Percentiles rank a stretch among this genome's conserved stretches.
Evolutionary conservation across 106 monocot species (phyloP).

Genomic region (Hemerocallis citrina): DNA sequence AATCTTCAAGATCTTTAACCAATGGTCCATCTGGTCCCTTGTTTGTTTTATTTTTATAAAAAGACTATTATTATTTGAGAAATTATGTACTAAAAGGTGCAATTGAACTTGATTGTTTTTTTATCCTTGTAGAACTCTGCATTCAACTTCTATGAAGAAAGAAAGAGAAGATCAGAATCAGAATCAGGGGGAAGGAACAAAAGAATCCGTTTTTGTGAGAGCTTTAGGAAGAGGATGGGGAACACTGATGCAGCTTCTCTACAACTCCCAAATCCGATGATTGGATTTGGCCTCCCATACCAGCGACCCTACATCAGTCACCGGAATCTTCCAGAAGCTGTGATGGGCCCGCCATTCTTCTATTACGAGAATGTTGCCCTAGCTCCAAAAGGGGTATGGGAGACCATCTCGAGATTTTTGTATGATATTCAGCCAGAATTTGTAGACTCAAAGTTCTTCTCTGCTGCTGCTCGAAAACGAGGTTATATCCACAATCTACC

Average conservation of each 20-base stretch:
- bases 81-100: background rate
- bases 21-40: background rate
- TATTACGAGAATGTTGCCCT: slow-evolving; percentile 82
- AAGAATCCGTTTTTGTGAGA: background rate
- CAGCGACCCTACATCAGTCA: background rate
- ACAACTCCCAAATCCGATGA: slow-evolving; percentile 60
- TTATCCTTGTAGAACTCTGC: background rate
- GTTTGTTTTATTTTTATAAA: no score
- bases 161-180: background rate
- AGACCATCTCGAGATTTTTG: slow-evolving; percentile 44
- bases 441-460: slow-evolving; percentile 61
- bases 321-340: slow-evolving; percentile 47
- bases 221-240: background rate
- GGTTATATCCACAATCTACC: slow-evolving; percentile 70
- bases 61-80: no score
- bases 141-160: background rate
- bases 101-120: background rate
- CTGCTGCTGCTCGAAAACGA: slow-evolving; percentile 54
- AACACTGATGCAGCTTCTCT: background rate
- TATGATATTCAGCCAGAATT: slow-evolving; percentile 61
- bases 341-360: slow-evolving; percentile 71
- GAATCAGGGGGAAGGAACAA: background rate
- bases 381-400: slow-evolving; percentile 78
- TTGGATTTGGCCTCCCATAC: slow-evolving; percentile 65
- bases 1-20: background rate